Evolutionary conservation across 2,329 filamentous ascomycete species (phyloP).

Genomic region (Sphaerulina populicola): DNA sequence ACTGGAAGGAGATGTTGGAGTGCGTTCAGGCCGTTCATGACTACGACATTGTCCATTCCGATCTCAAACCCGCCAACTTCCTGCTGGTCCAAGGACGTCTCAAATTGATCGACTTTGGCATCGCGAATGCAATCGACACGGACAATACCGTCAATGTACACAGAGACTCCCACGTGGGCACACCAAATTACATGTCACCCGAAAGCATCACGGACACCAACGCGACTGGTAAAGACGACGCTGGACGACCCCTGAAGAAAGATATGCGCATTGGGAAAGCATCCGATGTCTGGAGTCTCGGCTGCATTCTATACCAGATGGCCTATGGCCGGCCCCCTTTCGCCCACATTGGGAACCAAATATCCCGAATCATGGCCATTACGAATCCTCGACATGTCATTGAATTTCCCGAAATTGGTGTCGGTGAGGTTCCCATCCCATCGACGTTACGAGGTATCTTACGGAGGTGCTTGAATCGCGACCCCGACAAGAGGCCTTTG

Average conservation of each 20-base stretch:
- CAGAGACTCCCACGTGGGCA: slow-evolving; percentile 88
- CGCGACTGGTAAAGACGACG: slow-evolving; percentile 40
- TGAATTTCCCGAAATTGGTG: slow-evolving; percentile 60
- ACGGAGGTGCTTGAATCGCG: slow-evolving; percentile 51
- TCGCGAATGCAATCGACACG: slow-evolving; percentile 90
- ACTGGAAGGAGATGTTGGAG: slow-evolving; percentile 99
- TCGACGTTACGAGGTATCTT: slow-evolving; percentile 49
- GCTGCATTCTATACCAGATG: slow-evolving; percentile 97
- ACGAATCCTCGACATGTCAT: slow-evolving; percentile 69
- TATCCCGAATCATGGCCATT: slow-evolving; percentile 78
- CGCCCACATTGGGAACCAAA: slow-evolving; percentile 78
- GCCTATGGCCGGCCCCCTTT: slow-evolving; percentile 96
- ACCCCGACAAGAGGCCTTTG: slow-evolving; percentile 49
- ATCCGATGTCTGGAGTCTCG: slow-evolving; percentile 90
- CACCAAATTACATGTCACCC: slow-evolving; percentile 97
- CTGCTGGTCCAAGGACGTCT: slow-evolving; percentile 81
- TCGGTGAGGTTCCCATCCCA: slow-evolving; percentile 54
- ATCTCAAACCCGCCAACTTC: slow-evolving; percentile 95
- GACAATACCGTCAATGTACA: slow-evolving; percentile 97
- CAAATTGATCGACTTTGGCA: slow-evolving; percentile 97
- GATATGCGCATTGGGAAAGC: slow-evolving; percentile 94
- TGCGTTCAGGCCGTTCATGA: slow-evolving; percentile 85
- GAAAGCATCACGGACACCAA: slow-evolving; percentile 88
- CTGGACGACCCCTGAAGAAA: slow-evolving; percentile 50
- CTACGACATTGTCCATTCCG: slow-evolving; percentile 88